A percentile compares a stretch with the other conserved stretches of the same genome.
These are phyloP conservation scores for Lumnitzera littorea DNA, from an alignment of 345 rosid species.

Conservation along the genomic window DNA sequence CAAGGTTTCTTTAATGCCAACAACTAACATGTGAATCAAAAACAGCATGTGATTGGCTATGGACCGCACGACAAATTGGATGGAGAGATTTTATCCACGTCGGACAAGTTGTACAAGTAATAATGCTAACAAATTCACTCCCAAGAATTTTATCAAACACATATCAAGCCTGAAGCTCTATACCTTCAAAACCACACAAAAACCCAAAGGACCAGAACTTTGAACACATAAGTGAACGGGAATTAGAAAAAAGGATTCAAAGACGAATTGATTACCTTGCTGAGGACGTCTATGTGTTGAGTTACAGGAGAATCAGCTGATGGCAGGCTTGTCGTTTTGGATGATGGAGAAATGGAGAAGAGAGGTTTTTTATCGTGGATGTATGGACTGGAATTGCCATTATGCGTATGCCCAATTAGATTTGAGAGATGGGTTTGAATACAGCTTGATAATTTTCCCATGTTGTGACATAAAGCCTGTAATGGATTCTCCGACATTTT, in stretches of 20 bases:
- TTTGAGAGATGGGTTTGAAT: constrained; percentile 52
- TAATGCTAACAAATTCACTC: neutral
- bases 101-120: no score
- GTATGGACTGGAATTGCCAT: neutral
- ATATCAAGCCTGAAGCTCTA: constrained; percentile 5
- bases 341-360: constrained; percentile 24
- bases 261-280: constrained; percentile 26
- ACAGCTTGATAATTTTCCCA: constrained; percentile 38
- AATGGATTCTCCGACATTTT: constrained; percentile 53
- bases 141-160: constrained; percentile 50
- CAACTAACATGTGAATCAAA: no score
- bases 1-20: no score
- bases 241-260: neutral
- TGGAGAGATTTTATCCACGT: no score
- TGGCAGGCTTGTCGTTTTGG: constrained; percentile 12
- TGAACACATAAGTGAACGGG: neutral
- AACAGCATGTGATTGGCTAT: no score
- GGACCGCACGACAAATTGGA: no score
- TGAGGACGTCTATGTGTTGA: constrained; percentile 16
- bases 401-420: constrained; percentile 20
- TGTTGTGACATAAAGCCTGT: constrained; percentile 33
- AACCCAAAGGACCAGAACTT: neutral
- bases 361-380: constrained; percentile 18
- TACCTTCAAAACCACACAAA: neutral
- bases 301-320: neutral